Percentiles rank a stretch among this genome's conserved stretches.
phyloP scores from a whole-genome alignment of 129 eudicot species.

The Deinandra increscens region DNA sequence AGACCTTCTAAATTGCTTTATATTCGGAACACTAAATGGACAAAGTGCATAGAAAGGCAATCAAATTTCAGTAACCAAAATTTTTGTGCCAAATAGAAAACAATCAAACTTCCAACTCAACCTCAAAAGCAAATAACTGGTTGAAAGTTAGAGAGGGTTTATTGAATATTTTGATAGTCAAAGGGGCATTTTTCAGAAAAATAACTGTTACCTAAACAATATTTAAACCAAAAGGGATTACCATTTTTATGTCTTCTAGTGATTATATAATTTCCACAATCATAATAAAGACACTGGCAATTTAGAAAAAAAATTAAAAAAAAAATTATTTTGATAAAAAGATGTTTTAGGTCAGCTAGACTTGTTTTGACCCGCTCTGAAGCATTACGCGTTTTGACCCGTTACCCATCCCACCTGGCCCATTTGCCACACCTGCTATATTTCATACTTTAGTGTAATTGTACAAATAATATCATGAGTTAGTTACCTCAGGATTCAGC shows the following conservation, averaged over 20 bases:
- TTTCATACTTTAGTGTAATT: background rate
- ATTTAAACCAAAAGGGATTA: background rate
- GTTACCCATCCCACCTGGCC: background rate
- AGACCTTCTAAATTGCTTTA: background rate
- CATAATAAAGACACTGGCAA: background rate
- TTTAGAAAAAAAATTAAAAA: no score
- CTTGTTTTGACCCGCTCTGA: background rate
- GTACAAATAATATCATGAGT: background rate
- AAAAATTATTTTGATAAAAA: background rate
- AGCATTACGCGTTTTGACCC: background rate
- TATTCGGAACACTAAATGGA: background rate
- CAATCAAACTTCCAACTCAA: background rate
- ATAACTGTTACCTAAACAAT: no score
- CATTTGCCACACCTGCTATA: background rate
- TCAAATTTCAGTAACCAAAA: no score
- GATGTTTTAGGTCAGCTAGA: background rate
- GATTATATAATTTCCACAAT: no score
- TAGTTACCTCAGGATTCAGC: slow-evolving; percentile 78
- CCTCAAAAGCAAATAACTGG: background rate
- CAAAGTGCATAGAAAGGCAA: background rate
- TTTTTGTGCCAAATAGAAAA: no score
- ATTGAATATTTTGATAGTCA: no score
- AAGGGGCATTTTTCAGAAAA: background rate
- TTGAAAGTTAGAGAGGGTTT: no score
- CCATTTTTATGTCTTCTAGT: background rate